A percentile compares a stretch with the other conserved stretches of the same genome.
Evolutionary conservation across 345 rosid species (phyloP).

Genomic region (Odontarrhena argentea): DNA sequence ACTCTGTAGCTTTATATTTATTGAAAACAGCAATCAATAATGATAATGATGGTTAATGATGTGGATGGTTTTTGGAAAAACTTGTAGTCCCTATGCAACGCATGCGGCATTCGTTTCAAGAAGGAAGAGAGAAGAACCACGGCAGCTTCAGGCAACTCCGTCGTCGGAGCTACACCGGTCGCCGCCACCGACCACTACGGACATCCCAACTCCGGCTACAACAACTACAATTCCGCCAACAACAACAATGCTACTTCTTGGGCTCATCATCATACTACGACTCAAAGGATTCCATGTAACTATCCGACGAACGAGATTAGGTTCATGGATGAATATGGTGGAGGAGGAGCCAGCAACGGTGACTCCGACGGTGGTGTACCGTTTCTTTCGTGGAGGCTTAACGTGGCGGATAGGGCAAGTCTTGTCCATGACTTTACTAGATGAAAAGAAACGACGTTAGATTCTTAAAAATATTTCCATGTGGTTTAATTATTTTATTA

Average conservation of each 20-base stretch:
- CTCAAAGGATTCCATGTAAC: slow-evolving; percentile 58
- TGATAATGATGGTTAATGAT: slow-evolving; percentile 38
- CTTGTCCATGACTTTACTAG: slow-evolving; percentile 91
- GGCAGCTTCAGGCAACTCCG: slow-evolving; percentile 44
- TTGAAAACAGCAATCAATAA: slow-evolving; percentile 31
- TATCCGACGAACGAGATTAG: slow-evolving; percentile 62
- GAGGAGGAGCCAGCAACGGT: slow-evolving; percentile 32
- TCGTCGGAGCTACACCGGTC: slow-evolving; percentile 40
- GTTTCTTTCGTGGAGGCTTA: slow-evolving; percentile 94
- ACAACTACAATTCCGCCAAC: slow-evolving; percentile 31
- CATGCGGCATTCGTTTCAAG: slow-evolving; percentile 93
- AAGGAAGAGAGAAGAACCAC: slow-evolving; percentile 90
- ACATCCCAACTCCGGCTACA: slow-evolving; percentile 35
- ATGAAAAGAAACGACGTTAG: slow-evolving; percentile 42
- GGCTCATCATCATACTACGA: slow-evolving; percentile 45
- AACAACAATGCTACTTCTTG: slow-evolving; percentile 38
- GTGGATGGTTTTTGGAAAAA: slow-evolving; percentile 23
- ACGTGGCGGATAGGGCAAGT: slow-evolving; percentile 86
- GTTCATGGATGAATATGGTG: slow-evolving; percentile 62
- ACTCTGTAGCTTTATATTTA: slow-evolving; percentile 22
- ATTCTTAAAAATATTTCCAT: slow-evolving; percentile 21
- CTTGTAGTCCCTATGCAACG: slow-evolving; percentile 87
- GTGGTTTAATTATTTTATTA: slow-evolving; percentile 37
- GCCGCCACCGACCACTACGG: slow-evolving; percentile 42
- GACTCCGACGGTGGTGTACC: slow-evolving; percentile 62